Evolutionary conservation across 257 asterid genomes (phyloP).

Genomic region (Nicotiana sylvestris): DNA sequence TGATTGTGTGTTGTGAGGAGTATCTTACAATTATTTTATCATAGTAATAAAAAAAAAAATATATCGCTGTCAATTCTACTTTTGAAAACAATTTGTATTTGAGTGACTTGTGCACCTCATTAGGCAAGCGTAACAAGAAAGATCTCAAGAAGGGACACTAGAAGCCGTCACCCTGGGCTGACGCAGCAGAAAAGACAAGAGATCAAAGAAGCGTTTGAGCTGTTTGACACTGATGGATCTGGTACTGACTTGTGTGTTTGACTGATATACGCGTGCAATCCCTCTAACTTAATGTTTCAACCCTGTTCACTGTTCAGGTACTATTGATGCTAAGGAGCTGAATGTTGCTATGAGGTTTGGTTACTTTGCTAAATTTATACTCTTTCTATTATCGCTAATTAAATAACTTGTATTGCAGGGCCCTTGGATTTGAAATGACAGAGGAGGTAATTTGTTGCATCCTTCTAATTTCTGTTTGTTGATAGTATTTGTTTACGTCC

Average conservation of each 20-base stretch:
- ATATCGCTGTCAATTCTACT: not conserved
- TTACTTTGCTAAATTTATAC: not conserved
- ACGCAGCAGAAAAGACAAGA: slow-evolving; percentile 83
- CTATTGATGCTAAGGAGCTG: slow-evolving; percentile 86
- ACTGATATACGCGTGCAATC: not conserved
- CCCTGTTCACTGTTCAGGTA: slow-evolving; percentile 50
- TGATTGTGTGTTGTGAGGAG: not conserved
- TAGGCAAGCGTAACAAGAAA: slow-evolving; percentile 58
- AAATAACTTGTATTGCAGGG: slow-evolving; percentile 49
- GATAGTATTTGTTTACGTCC: not conserved
- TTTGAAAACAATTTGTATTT: not conserved
- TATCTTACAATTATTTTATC: not conserved
- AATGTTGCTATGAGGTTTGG: slow-evolving; percentile 95
- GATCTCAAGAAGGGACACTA: slow-evolving; percentile 50
- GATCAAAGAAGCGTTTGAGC: slow-evolving; percentile 87
- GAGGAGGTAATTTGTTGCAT: slow-evolving; percentile 59
- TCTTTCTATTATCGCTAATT: too few relatives aligned
- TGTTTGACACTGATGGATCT: slow-evolving; percentile 87
- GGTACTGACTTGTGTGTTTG: slow-evolving; percentile 29
- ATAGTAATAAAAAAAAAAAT: not conserved
- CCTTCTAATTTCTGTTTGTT: not conserved
- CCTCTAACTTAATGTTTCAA: not conserved
- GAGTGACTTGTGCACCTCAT: not conserved
- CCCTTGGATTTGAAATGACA: slow-evolving; percentile 94
- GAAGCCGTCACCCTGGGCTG: slow-evolving; percentile 72